A percentile compares a stretch with the other conserved stretches of the same genome.
Conservation (phyloP, 2,329 filamentous ascomycete species). For the Fonsecaea erecta region DNA sequence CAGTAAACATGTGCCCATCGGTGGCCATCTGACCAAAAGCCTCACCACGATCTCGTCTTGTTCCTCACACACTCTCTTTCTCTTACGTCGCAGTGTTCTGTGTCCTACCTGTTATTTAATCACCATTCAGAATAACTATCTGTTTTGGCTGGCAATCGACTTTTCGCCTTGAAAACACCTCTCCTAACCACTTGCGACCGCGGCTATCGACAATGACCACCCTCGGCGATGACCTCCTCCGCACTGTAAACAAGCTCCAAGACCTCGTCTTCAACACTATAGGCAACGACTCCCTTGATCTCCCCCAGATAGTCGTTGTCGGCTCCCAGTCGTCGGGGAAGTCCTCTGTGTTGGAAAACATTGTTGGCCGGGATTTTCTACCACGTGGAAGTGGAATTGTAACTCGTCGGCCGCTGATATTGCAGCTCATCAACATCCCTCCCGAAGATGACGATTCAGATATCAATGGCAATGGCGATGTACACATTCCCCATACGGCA, state of each 20-base stretch:
- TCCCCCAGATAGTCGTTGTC: slow-evolving; percentile 98
- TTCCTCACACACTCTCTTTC: slow-evolving; percentile 8
- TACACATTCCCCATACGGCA: slow-evolving; percentile 74
- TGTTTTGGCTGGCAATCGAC: slow-evolving; percentile 18
- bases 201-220: slow-evolving; percentile 70
- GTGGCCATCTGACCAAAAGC: slow-evolving; percentile 22
- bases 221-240: slow-evolving; percentile 92
- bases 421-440: slow-evolving; percentile 97
- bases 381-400: slow-evolving; percentile 96
- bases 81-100: slow-evolving; percentile 2
- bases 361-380: slow-evolving; percentile 95
- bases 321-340: slow-evolving; percentile 98
- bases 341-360: slow-evolving; percentile 97
- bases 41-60: neutral
- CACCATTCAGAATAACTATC: neutral
- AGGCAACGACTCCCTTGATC: slow-evolving; percentile 94
- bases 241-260: slow-evolving; percentile 96
- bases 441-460: slow-evolving; percentile 55
- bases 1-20: slow-evolving; percentile 30
- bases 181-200: slow-evolving; percentile 20
- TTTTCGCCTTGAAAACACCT: slow-evolving; percentile 22
- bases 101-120: neutral
- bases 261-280: slow-evolving; percentile 99
- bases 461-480: slow-evolving; percentile 65
- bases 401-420: slow-evolving; percentile 88